phyloP scores from a whole-genome alignment of 345 rosid species.

The Citrus cavaleriei region DNA sequence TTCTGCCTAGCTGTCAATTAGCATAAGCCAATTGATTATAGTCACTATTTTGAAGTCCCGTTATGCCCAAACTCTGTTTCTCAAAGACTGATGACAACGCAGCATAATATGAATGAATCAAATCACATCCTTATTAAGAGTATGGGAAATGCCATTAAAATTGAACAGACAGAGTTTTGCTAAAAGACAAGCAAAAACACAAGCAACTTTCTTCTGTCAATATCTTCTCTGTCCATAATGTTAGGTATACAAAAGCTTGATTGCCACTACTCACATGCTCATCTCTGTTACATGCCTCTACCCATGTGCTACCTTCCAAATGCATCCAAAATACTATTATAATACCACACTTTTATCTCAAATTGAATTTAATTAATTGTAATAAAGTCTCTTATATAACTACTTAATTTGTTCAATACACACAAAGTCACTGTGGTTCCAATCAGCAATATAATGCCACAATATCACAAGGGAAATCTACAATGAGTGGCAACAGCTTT shows the following conservation, averaged over 20 bases:
- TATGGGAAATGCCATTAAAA: not conserved
- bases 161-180: conserved; percentile 5
- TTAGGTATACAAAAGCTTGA: conserved; percentile 29
- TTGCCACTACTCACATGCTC: conserved; percentile 35
- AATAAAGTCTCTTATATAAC: conserved; percentile 1
- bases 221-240: conserved; percentile 23
- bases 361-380: conserved; percentile 11
- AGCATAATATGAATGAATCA: not conserved
- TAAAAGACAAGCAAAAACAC: conserved; percentile 26
- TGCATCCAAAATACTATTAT: conserved; percentile 26
- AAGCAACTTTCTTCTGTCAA: conserved; percentile 27
- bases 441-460: conserved; percentile 6
- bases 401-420: not conserved
- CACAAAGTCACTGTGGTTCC: conserved; percentile 4
- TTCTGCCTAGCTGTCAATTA: not conserved
- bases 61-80: not conserved
- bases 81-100: not conserved
- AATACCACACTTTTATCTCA: not conserved
- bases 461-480: conserved; percentile 25
- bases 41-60: not conserved
- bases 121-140: not conserved
- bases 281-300: conserved; percentile 18
- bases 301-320: conserved; percentile 42
- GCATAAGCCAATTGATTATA: not conserved
- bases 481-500: conserved; percentile 23